Evolutionary conservation across 805 yeast genomes (phyloP).

Genomic region (Candida ortonii): DNA sequence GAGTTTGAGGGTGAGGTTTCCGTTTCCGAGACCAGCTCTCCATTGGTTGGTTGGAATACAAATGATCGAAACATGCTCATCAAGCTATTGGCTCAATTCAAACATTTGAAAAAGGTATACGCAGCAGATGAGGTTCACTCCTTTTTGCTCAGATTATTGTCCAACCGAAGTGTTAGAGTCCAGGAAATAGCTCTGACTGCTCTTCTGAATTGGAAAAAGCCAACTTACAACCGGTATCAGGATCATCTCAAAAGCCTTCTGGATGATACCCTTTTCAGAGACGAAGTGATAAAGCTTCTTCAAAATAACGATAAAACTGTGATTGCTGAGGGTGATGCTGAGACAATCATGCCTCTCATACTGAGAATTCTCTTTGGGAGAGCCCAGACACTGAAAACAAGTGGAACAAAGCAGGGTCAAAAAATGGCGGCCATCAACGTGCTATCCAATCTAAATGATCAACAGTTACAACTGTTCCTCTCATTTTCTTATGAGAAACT

Average conservation of each 20-base stretch:
- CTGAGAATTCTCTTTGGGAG: conserved; percentile 82
- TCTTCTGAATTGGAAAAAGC: conserved; percentile 60
- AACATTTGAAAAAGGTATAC: conserved; percentile 53
- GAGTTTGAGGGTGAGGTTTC: conserved; percentile 33
- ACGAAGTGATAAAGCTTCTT: conserved; percentile 70
- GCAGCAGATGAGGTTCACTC: conserved; percentile 52
- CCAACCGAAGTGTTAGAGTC: conserved; percentile 56
- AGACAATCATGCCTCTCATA: conserved; percentile 63
- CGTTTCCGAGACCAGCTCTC: conserved; percentile 24
- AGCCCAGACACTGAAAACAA: conserved; percentile 64
- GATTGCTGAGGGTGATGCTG: conserved; percentile 61
- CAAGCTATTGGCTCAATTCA: conserved; percentile 62
- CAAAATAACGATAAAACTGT: conserved; percentile 47
- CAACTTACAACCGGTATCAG: conserved; percentile 59
- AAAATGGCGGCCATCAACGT: conserved; percentile 67
- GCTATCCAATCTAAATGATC: conserved; percentile 53
- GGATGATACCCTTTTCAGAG: conserved; percentile 82
- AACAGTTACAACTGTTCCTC: conserved; percentile 58
- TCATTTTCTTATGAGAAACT: conserved; percentile 58
- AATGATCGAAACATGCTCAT: conserved; percentile 58
- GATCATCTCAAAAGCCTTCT: conserved; percentile 72
- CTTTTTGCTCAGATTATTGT: conserved; percentile 53
- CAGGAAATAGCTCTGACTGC: conserved; percentile 75
- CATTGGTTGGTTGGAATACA: conserved; percentile 27
- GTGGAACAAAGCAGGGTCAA: conserved; percentile 70